Evolutionary conservation across 1,284 basidiomycete species (phyloP).

Genomic region (Ustilago vetiveriae): DNA sequence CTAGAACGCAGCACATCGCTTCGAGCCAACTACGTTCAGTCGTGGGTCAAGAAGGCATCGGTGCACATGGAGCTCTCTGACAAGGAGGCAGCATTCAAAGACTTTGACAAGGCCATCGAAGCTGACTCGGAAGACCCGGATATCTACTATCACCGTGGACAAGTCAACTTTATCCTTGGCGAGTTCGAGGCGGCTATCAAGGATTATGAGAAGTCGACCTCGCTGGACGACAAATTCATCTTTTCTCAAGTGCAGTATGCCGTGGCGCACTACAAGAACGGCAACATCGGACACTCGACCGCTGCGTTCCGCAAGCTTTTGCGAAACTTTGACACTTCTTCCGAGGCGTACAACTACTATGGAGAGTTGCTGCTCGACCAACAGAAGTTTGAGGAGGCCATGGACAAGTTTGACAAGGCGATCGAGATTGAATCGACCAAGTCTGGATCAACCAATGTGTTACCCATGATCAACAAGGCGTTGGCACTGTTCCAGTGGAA

Average conservation of each 20-base stretch:
- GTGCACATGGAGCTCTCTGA: conserved; percentile 90
- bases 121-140: conserved; percentile 88
- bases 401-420: conserved; percentile 94
- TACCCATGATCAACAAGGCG: conserved; percentile 94
- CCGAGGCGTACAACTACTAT: conserved; percentile 71
- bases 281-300: conserved; percentile 81
- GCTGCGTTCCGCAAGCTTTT: conserved; percentile 78
- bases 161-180: conserved; percentile 96
- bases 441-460: conserved; percentile 53
- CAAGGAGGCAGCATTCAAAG: conserved; percentile 79
- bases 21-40: conserved; percentile 82
- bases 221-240: conserved; percentile 84
- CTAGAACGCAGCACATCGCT: conserved; percentile 81
- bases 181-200: conserved; percentile 85
- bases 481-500: conserved; percentile 95
- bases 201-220: conserved; percentile 88
- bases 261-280: conserved; percentile 94
- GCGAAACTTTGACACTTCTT: conserved; percentile 53
- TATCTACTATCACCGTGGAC: conserved; percentile 98
- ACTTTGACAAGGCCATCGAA: conserved; percentile 88
- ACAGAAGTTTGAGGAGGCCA: conserved; percentile 84
- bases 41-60: conserved; percentile 94
- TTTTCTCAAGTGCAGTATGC: conserved; percentile 97
- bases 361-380: conserved; percentile 96
- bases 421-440: conserved; percentile 81